A percentile compares a stretch with the other conserved stretches of the same genome.
phyloP scores from a whole-genome alignment of 2,329 filamentous ascomycete species.

The Iodosphaeria phyllophila region DNA sequence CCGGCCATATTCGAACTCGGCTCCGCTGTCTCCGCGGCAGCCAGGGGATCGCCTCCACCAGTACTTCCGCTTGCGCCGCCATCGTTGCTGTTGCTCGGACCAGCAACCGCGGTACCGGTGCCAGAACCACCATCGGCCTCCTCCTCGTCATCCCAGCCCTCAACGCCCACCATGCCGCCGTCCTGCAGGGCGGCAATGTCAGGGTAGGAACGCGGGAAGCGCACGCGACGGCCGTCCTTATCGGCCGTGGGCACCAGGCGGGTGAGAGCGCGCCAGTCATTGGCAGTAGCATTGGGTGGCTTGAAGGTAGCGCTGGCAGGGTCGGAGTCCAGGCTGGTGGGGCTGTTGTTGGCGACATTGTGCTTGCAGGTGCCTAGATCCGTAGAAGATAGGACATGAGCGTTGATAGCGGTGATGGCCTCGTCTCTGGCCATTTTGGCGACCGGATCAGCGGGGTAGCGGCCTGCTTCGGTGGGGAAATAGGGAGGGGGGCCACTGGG shows the following conservation, averaged over 20 bases:
- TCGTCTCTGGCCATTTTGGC: constrained; percentile 49
- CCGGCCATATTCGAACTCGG: too few relatives aligned
- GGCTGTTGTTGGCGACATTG: constrained; percentile 18
- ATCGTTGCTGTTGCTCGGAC: constrained; percentile 4
- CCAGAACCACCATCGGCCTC: constrained; percentile 7
- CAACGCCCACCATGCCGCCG: too few relatives aligned
- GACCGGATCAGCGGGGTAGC: constrained; percentile 35
- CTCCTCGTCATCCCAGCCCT: too few relatives aligned
- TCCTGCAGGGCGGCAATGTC: too few relatives aligned
- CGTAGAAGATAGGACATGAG: constrained; percentile 43
- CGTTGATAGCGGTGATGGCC: constrained; percentile 49
- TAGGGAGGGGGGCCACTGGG: constrained; percentile 44
- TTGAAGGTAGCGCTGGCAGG: too few relatives aligned
- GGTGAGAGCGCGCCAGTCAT: constrained; percentile 18
- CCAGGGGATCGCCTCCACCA: constrained; percentile 10
- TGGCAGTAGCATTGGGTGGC: constrained; percentile 26
- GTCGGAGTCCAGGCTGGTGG: constrained; percentile 34
- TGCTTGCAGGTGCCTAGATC: constrained; percentile 30
- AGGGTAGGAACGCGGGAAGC: too few relatives aligned
- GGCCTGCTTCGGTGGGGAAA: constrained; percentile 30
- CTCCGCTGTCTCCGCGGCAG: too few relatives aligned
- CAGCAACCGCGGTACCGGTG: constrained; percentile 7
- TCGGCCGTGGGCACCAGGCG: constrained; percentile 13
- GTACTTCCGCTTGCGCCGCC: too few relatives aligned
- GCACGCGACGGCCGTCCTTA: constrained; percentile 5